Evolutionary conservation across 1,139 yeast species (phyloP).

Genomic region (Kodamaea anthophila): DNA sequence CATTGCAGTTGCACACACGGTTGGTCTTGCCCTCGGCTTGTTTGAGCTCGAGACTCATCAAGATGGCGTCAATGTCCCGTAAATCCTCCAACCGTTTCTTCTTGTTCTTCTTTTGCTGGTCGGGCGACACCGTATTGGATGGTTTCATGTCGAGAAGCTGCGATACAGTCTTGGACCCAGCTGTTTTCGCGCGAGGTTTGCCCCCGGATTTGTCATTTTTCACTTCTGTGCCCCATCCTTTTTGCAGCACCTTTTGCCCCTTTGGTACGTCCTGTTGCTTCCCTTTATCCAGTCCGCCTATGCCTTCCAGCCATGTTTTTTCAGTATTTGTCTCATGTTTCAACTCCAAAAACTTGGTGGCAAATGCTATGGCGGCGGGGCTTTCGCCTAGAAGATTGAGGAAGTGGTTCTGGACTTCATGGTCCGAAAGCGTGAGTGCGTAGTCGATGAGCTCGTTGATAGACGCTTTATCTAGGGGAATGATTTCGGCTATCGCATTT

Average conservation of each 20-base stretch:
- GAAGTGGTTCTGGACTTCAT: constrained; percentile 43
- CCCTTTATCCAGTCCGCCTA: constrained; percentile 12
- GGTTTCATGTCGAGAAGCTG: constrained; percentile 28
- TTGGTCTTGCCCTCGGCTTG: constrained; percentile 10
- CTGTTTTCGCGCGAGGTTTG: no score
- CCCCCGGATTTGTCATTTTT: constrained; percentile 15
- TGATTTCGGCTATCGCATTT: constrained; percentile 28
- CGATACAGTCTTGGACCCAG: constrained; percentile 30
- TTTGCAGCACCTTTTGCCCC: no score
- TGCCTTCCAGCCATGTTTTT: neutral
- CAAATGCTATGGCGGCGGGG: constrained; percentile 36
- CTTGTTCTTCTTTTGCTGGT: constrained; percentile 25
- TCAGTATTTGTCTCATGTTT: constrained; percentile 16
- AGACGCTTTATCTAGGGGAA: constrained; percentile 37
- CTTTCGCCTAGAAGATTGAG: constrained; percentile 49
- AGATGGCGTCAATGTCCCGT: constrained; percentile 49
- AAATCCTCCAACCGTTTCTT: constrained; percentile 44
- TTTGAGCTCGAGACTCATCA: constrained; percentile 32
- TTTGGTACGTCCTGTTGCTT: no score
- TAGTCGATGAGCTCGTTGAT: constrained; percentile 40
- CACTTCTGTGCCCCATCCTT: no score
- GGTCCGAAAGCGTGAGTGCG: constrained; percentile 36
- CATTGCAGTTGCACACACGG: constrained; percentile 70
- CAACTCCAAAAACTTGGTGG: constrained; percentile 24
- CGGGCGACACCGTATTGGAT: constrained; percentile 14